Percentiles rank a stretch among this genome's conserved stretches.
phyloP scores from a whole-genome alignment of 306 rosid species.

The Argentina anserina region DNA sequence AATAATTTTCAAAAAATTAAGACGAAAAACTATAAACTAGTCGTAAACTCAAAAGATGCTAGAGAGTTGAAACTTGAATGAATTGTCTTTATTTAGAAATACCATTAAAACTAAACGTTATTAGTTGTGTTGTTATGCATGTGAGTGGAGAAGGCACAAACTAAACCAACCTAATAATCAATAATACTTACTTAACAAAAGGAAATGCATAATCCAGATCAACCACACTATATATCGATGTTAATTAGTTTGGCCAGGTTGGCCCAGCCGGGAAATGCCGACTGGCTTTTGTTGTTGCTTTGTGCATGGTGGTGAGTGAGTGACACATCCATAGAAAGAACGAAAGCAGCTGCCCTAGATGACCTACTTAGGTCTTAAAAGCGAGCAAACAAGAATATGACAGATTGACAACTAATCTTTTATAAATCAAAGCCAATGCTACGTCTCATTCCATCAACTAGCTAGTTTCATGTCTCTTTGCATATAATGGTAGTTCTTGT shows the following conservation, averaged over 20 bases:
- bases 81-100: background rate
- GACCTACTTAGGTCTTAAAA: constrained; percentile 20
- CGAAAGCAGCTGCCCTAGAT: background rate
- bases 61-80: background rate
- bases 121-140: background rate
- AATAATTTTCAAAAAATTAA: too few relatives aligned
- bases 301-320: constrained; percentile 26
- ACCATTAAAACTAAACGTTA: background rate
- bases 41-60: too few relatives aligned
- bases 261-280: constrained; percentile 35
- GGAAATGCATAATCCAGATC: constrained; percentile 11
- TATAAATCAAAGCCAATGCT: constrained; percentile 2
- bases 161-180: constrained; percentile 18
- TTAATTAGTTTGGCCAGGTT: constrained; percentile 24
- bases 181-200: background rate
- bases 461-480: background rate
- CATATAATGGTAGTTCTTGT: background rate
- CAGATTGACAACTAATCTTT: constrained; percentile 14
- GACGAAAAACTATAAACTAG: too few relatives aligned
- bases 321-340: constrained; percentile 25
- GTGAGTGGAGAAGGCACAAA: constrained; percentile 19
- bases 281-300: constrained; percentile 20
- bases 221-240: background rate
- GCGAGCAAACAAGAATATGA: constrained; percentile 26
- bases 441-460: background rate